Evolutionary conservation across 495 filamentous ascomycete species (phyloP).

Genomic region (Thozetella sp.): DNA sequence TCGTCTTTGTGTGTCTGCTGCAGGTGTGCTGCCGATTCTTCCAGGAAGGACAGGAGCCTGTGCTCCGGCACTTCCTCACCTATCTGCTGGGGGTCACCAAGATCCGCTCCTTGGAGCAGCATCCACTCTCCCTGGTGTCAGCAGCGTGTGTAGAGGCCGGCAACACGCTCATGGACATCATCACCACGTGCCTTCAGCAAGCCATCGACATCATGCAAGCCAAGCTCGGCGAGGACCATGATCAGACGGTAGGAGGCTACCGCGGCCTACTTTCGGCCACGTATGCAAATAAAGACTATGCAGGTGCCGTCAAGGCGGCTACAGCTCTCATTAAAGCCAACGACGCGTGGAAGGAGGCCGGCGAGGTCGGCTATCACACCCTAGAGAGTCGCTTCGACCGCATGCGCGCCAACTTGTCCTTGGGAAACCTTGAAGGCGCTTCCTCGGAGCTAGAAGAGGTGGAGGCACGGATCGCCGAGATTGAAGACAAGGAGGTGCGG

Average conservation of each 20-base stretch:
- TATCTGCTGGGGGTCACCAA: neutral
- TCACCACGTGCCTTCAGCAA: neutral
- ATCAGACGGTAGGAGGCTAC: neutral
- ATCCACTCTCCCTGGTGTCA: neutral
- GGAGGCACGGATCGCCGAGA: neutral
- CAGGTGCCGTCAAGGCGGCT: neutral
- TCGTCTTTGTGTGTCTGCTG: neutral
- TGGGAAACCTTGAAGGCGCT: neutral
- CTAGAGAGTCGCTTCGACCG: neutral
- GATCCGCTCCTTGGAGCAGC: neutral
- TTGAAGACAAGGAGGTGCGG: neutral
- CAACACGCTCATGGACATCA: neutral
- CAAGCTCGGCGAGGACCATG: neutral
- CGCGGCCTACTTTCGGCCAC: neutral
- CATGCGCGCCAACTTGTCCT: neutral
- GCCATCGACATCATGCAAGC: neutral
- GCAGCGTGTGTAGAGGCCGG: neutral
- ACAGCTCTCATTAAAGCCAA: neutral
- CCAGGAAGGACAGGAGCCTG: neutral
- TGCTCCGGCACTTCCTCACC: neutral
- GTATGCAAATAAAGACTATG: neutral
- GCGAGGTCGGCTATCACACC: neutral
- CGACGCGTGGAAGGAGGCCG: neutral
- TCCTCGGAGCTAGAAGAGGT: neutral
- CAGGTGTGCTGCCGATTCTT: neutral